Percentiles rank a stretch among this genome's conserved stretches.
Evolutionary conservation across 192 early-diverging fungal genomes (phyloP).

Genomic region (Jimgerdemannia flammicorona): DNA sequence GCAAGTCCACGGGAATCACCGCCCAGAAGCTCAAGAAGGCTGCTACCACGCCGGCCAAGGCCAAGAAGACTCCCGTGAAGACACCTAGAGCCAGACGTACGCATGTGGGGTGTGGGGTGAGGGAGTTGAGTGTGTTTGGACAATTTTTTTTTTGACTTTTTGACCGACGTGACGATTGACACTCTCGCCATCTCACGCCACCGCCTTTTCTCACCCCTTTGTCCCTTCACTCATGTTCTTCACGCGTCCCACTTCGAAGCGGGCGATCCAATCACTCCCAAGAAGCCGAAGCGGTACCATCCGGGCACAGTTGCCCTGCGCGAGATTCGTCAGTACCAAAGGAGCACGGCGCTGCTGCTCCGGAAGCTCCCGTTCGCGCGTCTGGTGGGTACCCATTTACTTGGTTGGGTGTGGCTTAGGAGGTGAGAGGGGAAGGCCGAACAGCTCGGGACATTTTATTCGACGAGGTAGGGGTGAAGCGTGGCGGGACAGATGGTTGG

Average conservation of each 20-base stretch:
- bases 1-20: not conserved
- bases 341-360: slow-evolving; percentile 72
- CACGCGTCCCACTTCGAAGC: not conserved
- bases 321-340: slow-evolving; percentile 86
- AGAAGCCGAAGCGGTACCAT: slow-evolving; percentile 47
- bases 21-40: not conserved
- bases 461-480: too few relatives aligned
- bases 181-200: not conserved
- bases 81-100: not conserved
- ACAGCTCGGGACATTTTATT: too few relatives aligned
- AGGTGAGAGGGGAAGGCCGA: not conserved
- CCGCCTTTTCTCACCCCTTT: not conserved
- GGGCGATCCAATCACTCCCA: slow-evolving; percentile 4
- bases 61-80: not conserved
- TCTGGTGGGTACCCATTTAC: slow-evolving; percentile 43
- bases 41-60: not conserved
- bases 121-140: too few relatives aligned
- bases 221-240: not conserved
- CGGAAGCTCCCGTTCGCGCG: slow-evolving; percentile 87
- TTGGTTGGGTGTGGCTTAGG: not conserved
- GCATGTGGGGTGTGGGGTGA: not conserved
- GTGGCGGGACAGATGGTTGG: too few relatives aligned
- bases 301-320: slow-evolving; percentile 79
- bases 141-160: too few relatives aligned
- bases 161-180: too few relatives aligned